Evolutionary conservation across 441 rosid species (phyloP), one percentile per base, ranked within the genome.

Genomic region (Arabidopsis lyrata): DNA sequence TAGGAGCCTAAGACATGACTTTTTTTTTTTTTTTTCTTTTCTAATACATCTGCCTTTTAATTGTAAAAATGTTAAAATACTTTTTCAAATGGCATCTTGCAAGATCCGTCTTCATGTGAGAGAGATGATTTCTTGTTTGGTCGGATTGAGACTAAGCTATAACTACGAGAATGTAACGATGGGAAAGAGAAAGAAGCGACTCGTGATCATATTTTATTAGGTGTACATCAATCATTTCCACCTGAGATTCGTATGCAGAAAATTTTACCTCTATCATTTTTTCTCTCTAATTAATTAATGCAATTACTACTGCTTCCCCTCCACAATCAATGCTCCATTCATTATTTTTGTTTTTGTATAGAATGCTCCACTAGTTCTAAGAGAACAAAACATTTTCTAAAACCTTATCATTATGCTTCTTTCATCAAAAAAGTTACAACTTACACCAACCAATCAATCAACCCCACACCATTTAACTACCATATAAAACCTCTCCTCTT

Each of bases 161-260:
- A 65, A 73, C 60, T 47, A 57, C 66, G 59, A 76, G 68, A 76
- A 69, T 68, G 75, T 61, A 55, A 68, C 18, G 79, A 68, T 53
- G 70, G 15, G 39, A 66, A 49, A 66, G 54, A 58, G 8, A 66
- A 32, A 66, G 68, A 58, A 44, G 68, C 11, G 54, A 66, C 78
- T 74, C 36, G 68, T 74, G 44, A 66, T 66, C 61, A 34, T 74
- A 74, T 67, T 50, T 29, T 58, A 36, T 50, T 38, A 39, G 67
- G 53, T 50, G 44, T 47, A 66, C 78, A 41, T 57, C 68, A 74
- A 74, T 74, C 78, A 74, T 74, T 50, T 32, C 68, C 8, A 29
- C 39, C 67, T 66, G 61, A 74, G 41, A 56, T 50, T 66, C 73
- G 58, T 49, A 38, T 67, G 36, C 39, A 49, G 15, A 38, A 36